A percentile compares a stretch with the other conserved stretches of the same genome.
These are phyloP conservation scores for Suhomyces wounanorum DNA, from an alignment of 1,139 yeast genomes.

Conservation along the genomic window DNA sequence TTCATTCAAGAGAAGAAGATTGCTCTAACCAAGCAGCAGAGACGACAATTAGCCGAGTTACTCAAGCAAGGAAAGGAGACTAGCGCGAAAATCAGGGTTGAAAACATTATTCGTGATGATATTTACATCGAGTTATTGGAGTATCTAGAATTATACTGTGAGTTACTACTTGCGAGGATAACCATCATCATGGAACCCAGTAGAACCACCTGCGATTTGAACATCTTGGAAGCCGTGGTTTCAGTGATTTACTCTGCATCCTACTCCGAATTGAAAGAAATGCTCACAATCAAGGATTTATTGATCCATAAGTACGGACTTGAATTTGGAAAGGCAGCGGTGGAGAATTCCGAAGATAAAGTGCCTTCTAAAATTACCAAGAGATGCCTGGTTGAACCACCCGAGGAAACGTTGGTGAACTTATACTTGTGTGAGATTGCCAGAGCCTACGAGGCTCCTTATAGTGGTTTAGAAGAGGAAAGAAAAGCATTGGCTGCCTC, in stretches of 20 bases:
- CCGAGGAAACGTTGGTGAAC: slow-evolving; percentile 63
- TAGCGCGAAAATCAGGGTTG: slow-evolving; percentile 83
- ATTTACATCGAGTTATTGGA: slow-evolving; percentile 81
- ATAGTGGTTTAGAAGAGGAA: slow-evolving; percentile 54
- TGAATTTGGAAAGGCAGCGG: slow-evolving; percentile 60
- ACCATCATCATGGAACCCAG: slow-evolving; percentile 50
- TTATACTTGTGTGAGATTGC: slow-evolving; percentile 82
- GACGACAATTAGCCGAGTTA: slow-evolving; percentile 75
- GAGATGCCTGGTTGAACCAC: slow-evolving; percentile 69
- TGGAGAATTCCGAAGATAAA: slow-evolving; percentile 53
- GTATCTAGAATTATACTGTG: slow-evolving; percentile 80
- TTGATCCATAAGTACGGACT: slow-evolving; percentile 64
- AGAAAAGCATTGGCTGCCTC: slow-evolving; percentile 25
- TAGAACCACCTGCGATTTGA: slow-evolving; percentile 54
- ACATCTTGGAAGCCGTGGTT: slow-evolving; percentile 72
- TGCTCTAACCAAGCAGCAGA: slow-evolving; percentile 78
- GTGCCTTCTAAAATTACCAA: slow-evolving; percentile 68
- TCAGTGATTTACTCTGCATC: slow-evolving; percentile 71
- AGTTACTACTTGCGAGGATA: slow-evolving; percentile 74
- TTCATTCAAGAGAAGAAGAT: slow-evolving; percentile 80
- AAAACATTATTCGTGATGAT: slow-evolving; percentile 83
- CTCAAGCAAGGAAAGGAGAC: slow-evolving; percentile 72
- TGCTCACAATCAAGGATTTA: slow-evolving; percentile 61
- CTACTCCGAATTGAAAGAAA: slow-evolving; percentile 76
- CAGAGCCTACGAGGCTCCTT: slow-evolving; percentile 74